Percentiles rank a stretch among this genome's conserved stretches.
Conservation (phyloP, 768 basidiomycete genomes). For the Suillus fuscotomentosus region DNA sequence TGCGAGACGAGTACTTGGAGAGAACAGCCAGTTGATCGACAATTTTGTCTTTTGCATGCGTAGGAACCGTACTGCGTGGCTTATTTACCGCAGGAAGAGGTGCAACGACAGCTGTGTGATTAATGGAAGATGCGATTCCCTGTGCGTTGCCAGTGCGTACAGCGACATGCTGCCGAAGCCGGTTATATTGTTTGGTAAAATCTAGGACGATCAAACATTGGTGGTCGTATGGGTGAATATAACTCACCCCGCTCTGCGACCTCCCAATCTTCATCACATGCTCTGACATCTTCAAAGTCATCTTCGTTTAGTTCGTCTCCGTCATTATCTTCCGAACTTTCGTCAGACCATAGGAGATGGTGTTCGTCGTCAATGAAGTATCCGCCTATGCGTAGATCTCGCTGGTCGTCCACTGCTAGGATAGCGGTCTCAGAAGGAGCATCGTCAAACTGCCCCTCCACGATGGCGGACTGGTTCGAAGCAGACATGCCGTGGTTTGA, state of each 20-base stretch:
- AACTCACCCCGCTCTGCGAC: constrained; percentile 73
- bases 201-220: constrained; percentile 47
- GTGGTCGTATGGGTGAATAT: neutral
- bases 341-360: constrained; percentile 29
- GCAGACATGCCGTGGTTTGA: constrained; percentile 16
- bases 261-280: constrained; percentile 90
- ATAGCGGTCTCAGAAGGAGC: constrained; percentile 20
- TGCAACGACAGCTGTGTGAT: constrained; percentile 50
- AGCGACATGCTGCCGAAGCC: constrained; percentile 87
- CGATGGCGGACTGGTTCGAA: constrained; percentile 27
- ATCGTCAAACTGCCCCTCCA: constrained; percentile 63
- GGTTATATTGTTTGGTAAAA: constrained; percentile 98
- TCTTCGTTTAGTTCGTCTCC: constrained; percentile 42
- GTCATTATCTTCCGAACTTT: constrained; percentile 23
- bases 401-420: constrained; percentile 29
- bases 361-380: constrained; percentile 46
- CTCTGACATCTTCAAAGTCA: constrained; percentile 55
- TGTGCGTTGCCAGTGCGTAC: constrained; percentile 73
- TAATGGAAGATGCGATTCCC: constrained; percentile 52
- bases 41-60: constrained; percentile 53
- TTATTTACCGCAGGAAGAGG: constrained; percentile 72
- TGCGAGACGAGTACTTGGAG: constrained; percentile 71
- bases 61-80: constrained; percentile 38
- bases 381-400: constrained; percentile 26
- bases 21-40: constrained; percentile 72